These are phyloP conservation scores for Neurospora sp. DNA, from an alignment of 2,329 filamentous ascomycete species.

Conservation along the genomic window DNA sequence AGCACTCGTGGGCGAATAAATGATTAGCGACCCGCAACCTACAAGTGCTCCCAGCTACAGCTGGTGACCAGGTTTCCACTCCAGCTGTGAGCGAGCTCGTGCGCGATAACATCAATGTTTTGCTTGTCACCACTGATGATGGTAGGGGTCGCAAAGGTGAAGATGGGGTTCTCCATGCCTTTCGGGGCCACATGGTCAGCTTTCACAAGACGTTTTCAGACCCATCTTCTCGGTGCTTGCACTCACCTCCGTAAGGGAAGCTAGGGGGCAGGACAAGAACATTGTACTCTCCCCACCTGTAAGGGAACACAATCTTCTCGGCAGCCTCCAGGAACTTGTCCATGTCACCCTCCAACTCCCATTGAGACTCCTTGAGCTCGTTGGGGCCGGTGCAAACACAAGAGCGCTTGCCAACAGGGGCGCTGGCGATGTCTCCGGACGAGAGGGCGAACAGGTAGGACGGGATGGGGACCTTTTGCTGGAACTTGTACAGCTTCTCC, in stretches of 20 bases:
- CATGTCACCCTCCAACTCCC: conserved; percentile 85
- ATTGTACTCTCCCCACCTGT: conserved; percentile 93
- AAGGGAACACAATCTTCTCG: conserved; percentile 73
- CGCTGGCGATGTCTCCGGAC: conserved; percentile 72
- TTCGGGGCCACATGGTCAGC: conserved; percentile 8
- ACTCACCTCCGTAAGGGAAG: conserved; percentile 74
- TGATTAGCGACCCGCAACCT: conserved; percentile 21
- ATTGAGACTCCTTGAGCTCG: conserved; percentile 72
- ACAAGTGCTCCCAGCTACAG: conserved; percentile 75
- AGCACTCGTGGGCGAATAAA: neutral
- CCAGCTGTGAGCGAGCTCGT: conserved; percentile 71
- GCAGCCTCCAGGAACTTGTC: conserved; percentile 86
- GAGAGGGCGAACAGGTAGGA: conserved; percentile 93
- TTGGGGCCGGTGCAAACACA: conserved; percentile 82
- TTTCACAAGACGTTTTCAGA: neutral
- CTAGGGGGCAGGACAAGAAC: conserved; percentile 82
- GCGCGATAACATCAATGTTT: conserved; percentile 93
- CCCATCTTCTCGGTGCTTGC: neutral
- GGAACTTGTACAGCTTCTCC: conserved; percentile 68
- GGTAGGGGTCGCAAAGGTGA: conserved; percentile 90
- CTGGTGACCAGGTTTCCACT: conserved; percentile 78
- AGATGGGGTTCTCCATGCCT: conserved; percentile 87
- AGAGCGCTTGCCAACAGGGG: conserved; percentile 78
- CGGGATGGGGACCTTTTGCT: conserved; percentile 87
- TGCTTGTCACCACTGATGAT: conserved; percentile 85